Base-by-base conservation (phyloP, 805 yeast species). In the Wickerhamomyces hampshirensis region DNA sequence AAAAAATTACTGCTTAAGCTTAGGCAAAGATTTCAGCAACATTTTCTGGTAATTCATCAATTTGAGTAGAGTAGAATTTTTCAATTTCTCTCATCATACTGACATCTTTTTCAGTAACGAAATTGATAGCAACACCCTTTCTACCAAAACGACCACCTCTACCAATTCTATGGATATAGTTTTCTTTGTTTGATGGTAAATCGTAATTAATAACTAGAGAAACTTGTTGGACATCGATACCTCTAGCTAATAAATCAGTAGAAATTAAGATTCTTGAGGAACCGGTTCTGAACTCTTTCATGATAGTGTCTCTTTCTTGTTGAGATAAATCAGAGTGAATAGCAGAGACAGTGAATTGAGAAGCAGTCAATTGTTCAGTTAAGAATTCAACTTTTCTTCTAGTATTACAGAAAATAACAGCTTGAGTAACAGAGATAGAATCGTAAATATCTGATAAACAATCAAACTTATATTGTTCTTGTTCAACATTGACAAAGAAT, bases 71-170 rank as follows among this genome's bases (percentile, higher is more conserved):
- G 73, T 91, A 91, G 70, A 80, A 86, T 62, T 72, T 81, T 70
- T 91, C 97, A 48, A 93, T 79, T 62, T 84, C 95, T 60, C 83
- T 79, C 69, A 89, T 69, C 58, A 73, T 73, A 47, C 74, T 71
- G 47, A 73, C 72, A 60, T 91, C 97, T 38, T 79, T 80, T 45
- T 71, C 73, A 34, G 98, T 89, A 53, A 89, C 81, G 58, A 91
- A 84, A 72, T 89, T 93, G 61, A 91, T 84, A 44, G 98, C 97
- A 45, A 86, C 91, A 72, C 98, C 98, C 70, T 89, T 91, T 66
- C 98, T 79, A 62, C 98, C 98, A 72, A 91, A 91, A 66, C 98
- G 81, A 58, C 98, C 98, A 53, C 95, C 86, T 70, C 98, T 80
- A 65, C 98, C 98, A 56, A 91, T 94, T 70, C 98, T 78, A 69